Evolutionary conservation across 2,329 filamentous ascomycete species (phyloP), one percentile per base, ranked within the genome.

Genomic region (Phoma sp.): DNA sequence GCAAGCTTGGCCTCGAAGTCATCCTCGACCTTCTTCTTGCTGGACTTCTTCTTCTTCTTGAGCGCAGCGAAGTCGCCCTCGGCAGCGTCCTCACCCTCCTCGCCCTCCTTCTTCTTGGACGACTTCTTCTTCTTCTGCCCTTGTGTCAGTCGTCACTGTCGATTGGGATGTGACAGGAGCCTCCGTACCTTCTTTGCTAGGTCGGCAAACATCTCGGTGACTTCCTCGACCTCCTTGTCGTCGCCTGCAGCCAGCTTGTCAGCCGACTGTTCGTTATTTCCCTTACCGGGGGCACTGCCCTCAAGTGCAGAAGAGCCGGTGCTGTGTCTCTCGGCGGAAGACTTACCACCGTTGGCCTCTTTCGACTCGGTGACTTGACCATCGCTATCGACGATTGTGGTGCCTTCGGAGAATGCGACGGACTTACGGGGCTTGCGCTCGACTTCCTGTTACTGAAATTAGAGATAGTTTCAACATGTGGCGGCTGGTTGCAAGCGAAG

Each of bases 391-490:
- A 97, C 93, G 69, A 96, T 87, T 64, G 90, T 85, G 68, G 91
- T 86, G 71, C 91, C 90, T 78, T 95, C 90, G 74, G 89, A 93
- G 77, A 98, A 98, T 62, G 92, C 88, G 71, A 98, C 93, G 41
- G 91, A 96, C 80, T 98, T 96, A 79, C 93, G 89, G 71, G 89
- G 86, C 77, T 90, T 92, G 73, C 84, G 83, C 69, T 87, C 83
- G 33, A 75, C 67, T 60, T 77, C 73, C 78, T 80, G 55, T 48
- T 62, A 2, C 10, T 38, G 52, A 53, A 43, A 55, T 74, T 73
- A 70, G 66, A 25, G 22, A 3, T 18, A 9, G 25, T 9, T 39
- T n/a, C n/a, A 11, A 23, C 14, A 1, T 6, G 39, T 7, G 4
- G 38, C 32, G 22, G 27, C 22, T 22, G 14, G 23, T 37, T 5